Evolutionary conservation across 116 monocot species (phyloP).

Genomic region (Zostera marina): DNA sequence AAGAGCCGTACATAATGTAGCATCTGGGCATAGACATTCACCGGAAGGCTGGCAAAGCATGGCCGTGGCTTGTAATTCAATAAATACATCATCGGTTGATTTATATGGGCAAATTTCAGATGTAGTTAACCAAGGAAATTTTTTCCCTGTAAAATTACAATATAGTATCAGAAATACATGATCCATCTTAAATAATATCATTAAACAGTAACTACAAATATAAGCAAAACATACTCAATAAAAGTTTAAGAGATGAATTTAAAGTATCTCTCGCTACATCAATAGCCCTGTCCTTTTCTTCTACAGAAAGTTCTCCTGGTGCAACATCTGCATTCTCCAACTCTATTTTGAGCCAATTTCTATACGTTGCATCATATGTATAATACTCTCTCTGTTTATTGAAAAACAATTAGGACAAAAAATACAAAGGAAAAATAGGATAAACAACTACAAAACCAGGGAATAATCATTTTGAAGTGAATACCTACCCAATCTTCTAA

Average conservation of each 20-base stretch:
- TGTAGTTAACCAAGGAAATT: slow-evolving; percentile 47
- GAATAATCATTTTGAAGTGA: neutral
- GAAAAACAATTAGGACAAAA: slow-evolving; percentile 6
- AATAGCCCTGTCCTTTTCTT: slow-evolving; percentile 59
- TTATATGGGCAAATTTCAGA: slow-evolving; percentile 24
- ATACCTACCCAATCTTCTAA: slow-evolving; percentile 96
- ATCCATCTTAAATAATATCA: neutral
- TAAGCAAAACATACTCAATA: slow-evolving; percentile 26
- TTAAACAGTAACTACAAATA: no score
- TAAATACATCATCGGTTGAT: slow-evolving; percentile 25
- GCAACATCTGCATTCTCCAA: slow-evolving; percentile 57
- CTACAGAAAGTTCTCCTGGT: slow-evolving; percentile 49
- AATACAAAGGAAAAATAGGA: neutral
- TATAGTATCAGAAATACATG: neutral
- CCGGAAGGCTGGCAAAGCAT: slow-evolving; percentile 87
- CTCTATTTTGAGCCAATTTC: slow-evolving; percentile 90
- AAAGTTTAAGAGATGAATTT: slow-evolving; percentile 43
- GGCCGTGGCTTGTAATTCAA: slow-evolving; percentile 77
- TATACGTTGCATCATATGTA: slow-evolving; percentile 88
- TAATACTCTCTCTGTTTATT: slow-evolving; percentile 64
- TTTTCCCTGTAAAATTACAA: slow-evolving; percentile 27
- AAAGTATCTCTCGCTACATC: slow-evolving; percentile 60
- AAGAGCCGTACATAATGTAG: slow-evolving; percentile 78
- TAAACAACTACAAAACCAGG: no score
- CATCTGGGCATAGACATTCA: slow-evolving; percentile 83